Conservation (phyloP, 495 filamentous ascomycete genomes). For the Parathielavia hyrcaniae region DNA sequence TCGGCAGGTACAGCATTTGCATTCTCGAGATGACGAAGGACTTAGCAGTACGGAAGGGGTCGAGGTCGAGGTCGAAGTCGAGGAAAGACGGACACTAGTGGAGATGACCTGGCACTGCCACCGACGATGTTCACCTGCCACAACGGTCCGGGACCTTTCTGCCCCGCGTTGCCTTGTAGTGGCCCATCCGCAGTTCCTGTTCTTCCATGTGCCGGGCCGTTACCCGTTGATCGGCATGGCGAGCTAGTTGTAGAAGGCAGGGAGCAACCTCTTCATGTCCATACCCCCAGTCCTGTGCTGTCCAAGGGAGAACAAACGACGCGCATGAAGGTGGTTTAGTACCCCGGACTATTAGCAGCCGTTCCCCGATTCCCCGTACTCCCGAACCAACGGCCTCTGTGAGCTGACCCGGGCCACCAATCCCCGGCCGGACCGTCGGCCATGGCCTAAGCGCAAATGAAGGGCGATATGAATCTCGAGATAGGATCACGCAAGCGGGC, state of each 20-base stretch:
- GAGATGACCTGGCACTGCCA: too few species aligned
- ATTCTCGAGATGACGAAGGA: not conserved
- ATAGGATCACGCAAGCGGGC: constrained; percentile 31
- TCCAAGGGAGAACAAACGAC: constrained; percentile 14
- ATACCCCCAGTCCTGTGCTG: not conserved
- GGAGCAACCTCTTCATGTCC: not conserved
- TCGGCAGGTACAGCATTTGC: not conserved
- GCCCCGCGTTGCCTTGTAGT: constrained; percentile 23
- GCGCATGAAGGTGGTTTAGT: constrained; percentile 29
- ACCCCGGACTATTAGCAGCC: constrained; percentile 26
- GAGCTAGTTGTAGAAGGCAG: constrained; percentile 2
- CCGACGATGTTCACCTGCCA: constrained; percentile 16
- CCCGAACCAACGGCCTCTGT: constrained; percentile 15
- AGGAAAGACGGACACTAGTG: not conserved
- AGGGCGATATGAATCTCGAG: constrained; percentile 33
- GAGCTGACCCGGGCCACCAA: constrained; percentile 21
- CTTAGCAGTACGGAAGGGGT: too few species aligned
- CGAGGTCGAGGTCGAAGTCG: not conserved
- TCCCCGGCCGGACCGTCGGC: constrained; percentile 24
- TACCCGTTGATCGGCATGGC: constrained; percentile 9
- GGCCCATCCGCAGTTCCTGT: constrained; percentile 12
- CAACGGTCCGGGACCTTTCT: constrained; percentile 12
- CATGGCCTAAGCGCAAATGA: constrained; percentile 35
- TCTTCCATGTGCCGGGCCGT: constrained; percentile 4
- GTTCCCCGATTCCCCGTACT: constrained; percentile 31